These are phyloP conservation scores for Pyrenophora teres DNA, from an alignment of 2,329 filamentous ascomycete genomes.

Conservation along the genomic window DNA sequence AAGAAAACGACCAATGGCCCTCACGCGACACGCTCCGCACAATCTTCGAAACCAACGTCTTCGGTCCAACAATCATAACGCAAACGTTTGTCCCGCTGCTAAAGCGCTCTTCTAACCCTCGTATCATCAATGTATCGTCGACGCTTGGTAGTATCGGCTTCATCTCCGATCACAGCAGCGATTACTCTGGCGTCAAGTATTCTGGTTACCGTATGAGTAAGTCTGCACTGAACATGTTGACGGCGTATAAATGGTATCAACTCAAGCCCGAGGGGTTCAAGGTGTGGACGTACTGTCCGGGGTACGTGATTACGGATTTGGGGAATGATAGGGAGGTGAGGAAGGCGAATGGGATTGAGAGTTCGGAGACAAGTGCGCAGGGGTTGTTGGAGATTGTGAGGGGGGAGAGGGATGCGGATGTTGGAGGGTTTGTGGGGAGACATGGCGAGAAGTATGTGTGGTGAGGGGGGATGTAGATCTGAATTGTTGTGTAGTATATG, in stretches of 20 bases:
- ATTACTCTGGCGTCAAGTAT: conserved; percentile 1
- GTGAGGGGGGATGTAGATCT: background rate
- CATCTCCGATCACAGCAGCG: conserved; percentile 19
- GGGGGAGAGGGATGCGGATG: conserved; percentile 38
- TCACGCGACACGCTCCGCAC: conserved; percentile 25
- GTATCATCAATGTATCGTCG: conserved; percentile 46
- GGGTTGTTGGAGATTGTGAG: conserved; percentile 39
- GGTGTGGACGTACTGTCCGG: conserved; percentile 40
- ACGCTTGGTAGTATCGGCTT: conserved; percentile 39
- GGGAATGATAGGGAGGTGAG: conserved; percentile 25
- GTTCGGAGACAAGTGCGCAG: conserved; percentile 40
- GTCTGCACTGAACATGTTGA: conserved; percentile 46
- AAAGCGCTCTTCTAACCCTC: conserved; percentile 33
- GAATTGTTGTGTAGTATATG: too few relatives aligned
- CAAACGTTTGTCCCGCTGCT: conserved; percentile 43
- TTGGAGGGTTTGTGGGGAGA: conserved; percentile 29
- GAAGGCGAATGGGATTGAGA: conserved; percentile 22
- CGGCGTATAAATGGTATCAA: conserved; percentile 48
- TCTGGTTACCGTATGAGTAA: conserved; percentile 45
- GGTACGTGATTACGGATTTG: conserved; percentile 38
- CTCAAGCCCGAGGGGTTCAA: conserved; percentile 31
- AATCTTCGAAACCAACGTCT: conserved; percentile 47
- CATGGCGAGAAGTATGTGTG: conserved; percentile 28
- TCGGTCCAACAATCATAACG: conserved; percentile 41
- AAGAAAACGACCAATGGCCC: conserved; percentile 9